Evolutionary conservation across 2,329 filamentous ascomycete species (phyloP).

Genomic region (Helotiales sp.): DNA sequence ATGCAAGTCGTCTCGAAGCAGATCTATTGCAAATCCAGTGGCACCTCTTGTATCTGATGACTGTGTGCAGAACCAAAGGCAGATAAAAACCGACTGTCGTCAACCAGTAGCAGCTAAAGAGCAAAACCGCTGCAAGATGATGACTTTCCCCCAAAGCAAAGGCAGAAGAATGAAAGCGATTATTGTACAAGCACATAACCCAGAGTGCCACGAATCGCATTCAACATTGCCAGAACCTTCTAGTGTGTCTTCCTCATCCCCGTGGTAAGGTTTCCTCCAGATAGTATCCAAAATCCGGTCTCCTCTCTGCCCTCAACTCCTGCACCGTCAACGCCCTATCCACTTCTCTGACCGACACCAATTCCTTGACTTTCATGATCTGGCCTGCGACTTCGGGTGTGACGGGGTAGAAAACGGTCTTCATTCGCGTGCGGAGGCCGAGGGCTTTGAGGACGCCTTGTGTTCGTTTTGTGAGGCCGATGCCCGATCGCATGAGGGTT

Average conservation of each 20-base stretch:
- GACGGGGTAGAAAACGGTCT: conserved; percentile 74
- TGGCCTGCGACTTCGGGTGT: conserved; percentile 70
- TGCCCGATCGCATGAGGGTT: conserved; percentile 73
- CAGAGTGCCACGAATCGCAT: too few relatives aligned
- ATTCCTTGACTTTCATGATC: conserved; percentile 77
- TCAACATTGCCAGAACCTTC: too few relatives aligned
- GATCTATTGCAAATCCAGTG: too few relatives aligned
- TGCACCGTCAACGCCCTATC: conserved; percentile 60
- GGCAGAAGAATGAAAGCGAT: too few relatives aligned
- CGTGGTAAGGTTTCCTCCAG: conserved; percentile 56
- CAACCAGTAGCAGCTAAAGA: too few relatives aligned
- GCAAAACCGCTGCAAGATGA: too few relatives aligned
- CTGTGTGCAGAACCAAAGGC: too few relatives aligned
- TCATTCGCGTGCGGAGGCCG: conserved; percentile 73
- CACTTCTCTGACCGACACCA: conserved; percentile 73
- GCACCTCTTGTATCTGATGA: too few relatives aligned
- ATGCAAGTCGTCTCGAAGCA: too few relatives aligned
- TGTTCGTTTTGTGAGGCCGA: conserved; percentile 69
- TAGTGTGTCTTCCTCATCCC: conserved; percentile 26
- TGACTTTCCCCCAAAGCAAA: too few relatives aligned
- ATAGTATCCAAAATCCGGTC: conserved; percentile 71
- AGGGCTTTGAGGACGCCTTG: conserved; percentile 72
- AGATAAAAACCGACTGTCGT: too few relatives aligned
- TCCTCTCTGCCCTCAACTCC: conserved; percentile 64
- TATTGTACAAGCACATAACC: too few relatives aligned